phyloP scores from a whole-genome alignment of 768 basidiomycete genomes.

The Boletus rubescentipes region DNA sequence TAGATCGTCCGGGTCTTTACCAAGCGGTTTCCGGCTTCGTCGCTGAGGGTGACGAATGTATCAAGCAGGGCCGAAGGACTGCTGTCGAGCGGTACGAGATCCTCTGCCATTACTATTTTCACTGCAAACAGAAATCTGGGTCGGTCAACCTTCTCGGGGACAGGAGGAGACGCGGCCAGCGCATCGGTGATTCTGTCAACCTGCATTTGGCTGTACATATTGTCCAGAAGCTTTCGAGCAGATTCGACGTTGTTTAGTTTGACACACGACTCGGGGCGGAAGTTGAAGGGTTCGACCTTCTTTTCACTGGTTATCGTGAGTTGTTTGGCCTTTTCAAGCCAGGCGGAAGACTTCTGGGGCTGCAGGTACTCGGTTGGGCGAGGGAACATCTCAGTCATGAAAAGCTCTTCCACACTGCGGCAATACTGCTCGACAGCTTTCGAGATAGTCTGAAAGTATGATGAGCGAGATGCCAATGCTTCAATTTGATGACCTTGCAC shows the following conservation, averaged over 20 bases:
- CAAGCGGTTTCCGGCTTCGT: conserved; percentile 83
- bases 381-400: conserved; percentile 95
- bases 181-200: conserved; percentile 81
- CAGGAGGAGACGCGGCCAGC: conserved; percentile 58
- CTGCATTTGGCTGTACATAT: conserved; percentile 89
- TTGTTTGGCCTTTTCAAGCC: conserved; percentile 83
- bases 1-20: conserved; percentile 97
- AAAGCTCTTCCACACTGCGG: conserved; percentile 79
- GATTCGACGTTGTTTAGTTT: conserved; percentile 98
- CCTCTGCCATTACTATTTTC: conserved; percentile 91
- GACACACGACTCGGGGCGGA: conserved; percentile 90
- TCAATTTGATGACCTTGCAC: conserved; percentile 38
- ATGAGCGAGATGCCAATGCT: neutral
- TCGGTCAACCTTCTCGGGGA: conserved; percentile 66
- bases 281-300: conserved; percentile 94
- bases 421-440: conserved; percentile 94
- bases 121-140: conserved; percentile 86
- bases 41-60: conserved; percentile 92
- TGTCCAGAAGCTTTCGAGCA: conserved; percentile 86
- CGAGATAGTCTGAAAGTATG: conserved; percentile 68
- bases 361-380: conserved; percentile 75
- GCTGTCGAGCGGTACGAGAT: conserved; percentile 72
- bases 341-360: conserved; percentile 84
- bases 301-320: conserved; percentile 79
- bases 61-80: conserved; percentile 81